These are phyloP conservation scores for Lipomyces starkeyi DNA, from an alignment of 805 yeast genomes.

Conservation along the genomic window DNA sequence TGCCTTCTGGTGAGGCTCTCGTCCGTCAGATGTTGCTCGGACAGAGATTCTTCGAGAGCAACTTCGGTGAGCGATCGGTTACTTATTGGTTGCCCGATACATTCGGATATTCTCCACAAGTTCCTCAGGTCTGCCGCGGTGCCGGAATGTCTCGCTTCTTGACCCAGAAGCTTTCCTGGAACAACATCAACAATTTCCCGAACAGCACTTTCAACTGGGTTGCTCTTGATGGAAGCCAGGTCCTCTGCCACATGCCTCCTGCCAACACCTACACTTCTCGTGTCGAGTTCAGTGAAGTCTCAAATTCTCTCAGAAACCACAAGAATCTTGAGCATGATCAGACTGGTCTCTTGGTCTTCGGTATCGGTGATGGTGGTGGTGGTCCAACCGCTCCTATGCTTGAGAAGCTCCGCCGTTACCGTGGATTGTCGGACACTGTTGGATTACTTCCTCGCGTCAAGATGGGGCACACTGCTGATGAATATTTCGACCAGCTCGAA, in stretches of 20 bases:
- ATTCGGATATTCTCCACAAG: conserved; percentile 93
- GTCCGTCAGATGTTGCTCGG: conserved; percentile 89
- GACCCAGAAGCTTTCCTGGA: conserved; percentile 96
- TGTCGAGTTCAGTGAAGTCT: conserved; percentile 92
- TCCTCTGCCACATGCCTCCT: conserved; percentile 97
- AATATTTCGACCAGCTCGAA: conserved; percentile 73
- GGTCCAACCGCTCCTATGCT: conserved; percentile 95
- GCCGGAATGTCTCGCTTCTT: conserved; percentile 84
- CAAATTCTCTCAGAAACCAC: conserved; percentile 78
- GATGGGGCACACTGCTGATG: conserved; percentile 77
- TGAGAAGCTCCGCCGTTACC: conserved; percentile 87
- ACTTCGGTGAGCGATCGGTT: conserved; percentile 77
- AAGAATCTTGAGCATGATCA: conserved; percentile 82
- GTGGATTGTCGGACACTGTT: conserved; percentile 82
- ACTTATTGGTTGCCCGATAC: conserved; percentile 97
- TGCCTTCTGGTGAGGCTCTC: conserved; percentile 93
- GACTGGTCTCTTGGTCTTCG: conserved; percentile 80
- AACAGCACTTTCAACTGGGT: conserved; percentile 93
- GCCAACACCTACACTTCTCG: conserved; percentile 92
- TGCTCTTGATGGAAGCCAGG: conserved; percentile 86
- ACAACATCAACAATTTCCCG: conserved; percentile 90
- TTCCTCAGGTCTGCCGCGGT: conserved; percentile 89
- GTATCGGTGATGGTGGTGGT: conserved; percentile 99
- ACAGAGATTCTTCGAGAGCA: conserved; percentile 78
- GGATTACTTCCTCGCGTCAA: conserved; percentile 83